These are phyloP conservation scores for Xylaria digitata DNA, from an alignment of 2,329 filamentous ascomycete genomes.

Conservation along the genomic window DNA sequence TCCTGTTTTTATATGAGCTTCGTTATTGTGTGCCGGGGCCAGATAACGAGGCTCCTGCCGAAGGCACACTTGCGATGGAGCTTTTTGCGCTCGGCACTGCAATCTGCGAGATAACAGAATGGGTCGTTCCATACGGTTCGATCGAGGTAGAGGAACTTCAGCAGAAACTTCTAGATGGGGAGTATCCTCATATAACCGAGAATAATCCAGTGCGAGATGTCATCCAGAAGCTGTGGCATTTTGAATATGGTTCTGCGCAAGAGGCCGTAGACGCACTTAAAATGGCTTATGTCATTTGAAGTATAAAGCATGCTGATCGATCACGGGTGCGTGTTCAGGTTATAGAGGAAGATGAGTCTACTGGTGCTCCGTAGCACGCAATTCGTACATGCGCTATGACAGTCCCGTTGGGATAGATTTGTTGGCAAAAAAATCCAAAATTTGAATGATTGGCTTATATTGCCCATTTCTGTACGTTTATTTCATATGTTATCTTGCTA, in stretches of 20 bases:
- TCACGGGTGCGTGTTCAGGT: constrained; percentile 2
- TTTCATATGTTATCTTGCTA: too few relatives aligned
- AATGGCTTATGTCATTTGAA: constrained; percentile 6
- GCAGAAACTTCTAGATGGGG: constrained; percentile 12
- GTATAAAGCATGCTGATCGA: constrained; percentile 7
- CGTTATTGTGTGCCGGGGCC: too few relatives aligned
- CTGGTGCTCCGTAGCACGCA: too few relatives aligned
- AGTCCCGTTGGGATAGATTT: too few relatives aligned
- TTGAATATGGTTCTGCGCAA: constrained; percentile 5
- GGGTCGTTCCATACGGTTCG: not conserved
- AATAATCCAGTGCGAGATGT: constrained; percentile 16
- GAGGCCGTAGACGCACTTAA: constrained; percentile 7
- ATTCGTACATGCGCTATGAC: too few relatives aligned
- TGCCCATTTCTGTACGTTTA: too few relatives aligned
- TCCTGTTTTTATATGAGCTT: too few relatives aligned
- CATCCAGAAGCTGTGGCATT: constrained; percentile 7
- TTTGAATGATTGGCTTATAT: too few relatives aligned
- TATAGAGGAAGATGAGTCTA: constrained; percentile 5
- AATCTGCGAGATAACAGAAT: not conserved
- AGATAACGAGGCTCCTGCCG: too few relatives aligned
- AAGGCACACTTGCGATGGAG: too few relatives aligned
- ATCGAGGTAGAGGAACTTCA: constrained; percentile 6
- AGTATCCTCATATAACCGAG: constrained; percentile 10
- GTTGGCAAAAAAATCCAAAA: too few relatives aligned
- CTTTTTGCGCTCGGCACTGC: too few relatives aligned